Conservation (phyloP, 2,329 filamentous ascomycete genomes). For the Pseudocercospora pini-densiflorae region DNA sequence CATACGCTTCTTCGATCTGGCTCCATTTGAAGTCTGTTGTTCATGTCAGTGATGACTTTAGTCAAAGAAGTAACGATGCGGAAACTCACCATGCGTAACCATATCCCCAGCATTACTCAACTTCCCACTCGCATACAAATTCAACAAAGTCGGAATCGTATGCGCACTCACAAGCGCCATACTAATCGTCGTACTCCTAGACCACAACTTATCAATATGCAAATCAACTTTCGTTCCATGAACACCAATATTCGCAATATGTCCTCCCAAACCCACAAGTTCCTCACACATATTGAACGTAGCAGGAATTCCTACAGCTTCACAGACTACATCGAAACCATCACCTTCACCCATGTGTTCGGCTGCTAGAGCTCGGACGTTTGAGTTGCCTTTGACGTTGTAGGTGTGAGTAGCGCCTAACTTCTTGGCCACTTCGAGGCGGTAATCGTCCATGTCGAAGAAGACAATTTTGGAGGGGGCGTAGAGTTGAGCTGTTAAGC, state of each 20-base stretch:
- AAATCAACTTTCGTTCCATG: conserved; percentile 59
- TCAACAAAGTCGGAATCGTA: conserved; percentile 34
- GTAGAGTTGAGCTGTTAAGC: conserved; percentile 61
- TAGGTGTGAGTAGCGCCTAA: conserved; percentile 54
- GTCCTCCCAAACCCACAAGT: conserved; percentile 58
- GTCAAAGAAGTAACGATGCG: too few species aligned
- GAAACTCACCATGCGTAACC: conserved; percentile 32
- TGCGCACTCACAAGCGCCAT: conserved; percentile 35
- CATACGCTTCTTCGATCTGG: conserved; percentile 36
- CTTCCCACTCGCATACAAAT: conserved; percentile 32
- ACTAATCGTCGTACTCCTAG: conserved; percentile 47
- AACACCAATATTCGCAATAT: conserved; percentile 63
- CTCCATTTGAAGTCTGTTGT: conserved; percentile 33
- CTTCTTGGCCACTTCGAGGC: conserved; percentile 53
- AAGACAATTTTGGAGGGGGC: conserved; percentile 57
- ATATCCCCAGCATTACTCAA: conserved; percentile 28
- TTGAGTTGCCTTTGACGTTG: conserved; percentile 45
- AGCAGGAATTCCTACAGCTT: conserved; percentile 60
- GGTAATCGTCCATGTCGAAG: conserved; percentile 56
- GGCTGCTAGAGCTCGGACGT: conserved; percentile 46
- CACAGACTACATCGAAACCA: conserved; percentile 63
- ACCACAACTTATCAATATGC: conserved; percentile 60
- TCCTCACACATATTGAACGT: conserved; percentile 60
- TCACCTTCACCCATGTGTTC: conserved; percentile 52
- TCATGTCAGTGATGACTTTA: not conserved